Evolutionary conservation across 2,329 filamentous ascomycete species (phyloP).

Genomic region (Beauveria varroae): DNA sequence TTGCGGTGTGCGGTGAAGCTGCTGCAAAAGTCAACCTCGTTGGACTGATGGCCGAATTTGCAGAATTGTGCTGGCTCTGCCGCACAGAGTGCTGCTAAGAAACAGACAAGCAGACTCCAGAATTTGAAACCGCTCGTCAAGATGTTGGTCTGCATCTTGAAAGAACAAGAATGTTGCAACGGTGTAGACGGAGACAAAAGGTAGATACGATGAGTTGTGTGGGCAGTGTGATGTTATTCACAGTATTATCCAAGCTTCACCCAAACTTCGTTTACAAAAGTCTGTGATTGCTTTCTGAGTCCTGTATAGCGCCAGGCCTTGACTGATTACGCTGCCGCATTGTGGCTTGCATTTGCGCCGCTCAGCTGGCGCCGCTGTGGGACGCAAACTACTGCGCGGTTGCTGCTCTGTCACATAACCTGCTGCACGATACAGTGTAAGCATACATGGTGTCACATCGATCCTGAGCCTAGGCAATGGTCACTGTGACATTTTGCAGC

Average conservation of each 20-base stretch:
- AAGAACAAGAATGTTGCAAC: neutral
- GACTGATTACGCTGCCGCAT: neutral
- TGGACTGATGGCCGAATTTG: conserved; percentile 11
- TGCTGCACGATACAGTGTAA: neutral
- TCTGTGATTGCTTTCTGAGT: too few relatives aligned
- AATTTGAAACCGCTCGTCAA: too few relatives aligned
- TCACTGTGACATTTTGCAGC: neutral
- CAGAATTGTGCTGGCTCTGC: conserved; percentile 15
- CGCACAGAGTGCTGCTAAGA: neutral
- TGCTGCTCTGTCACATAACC: neutral
- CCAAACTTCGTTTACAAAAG: neutral
- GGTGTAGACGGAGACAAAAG: too few relatives aligned
- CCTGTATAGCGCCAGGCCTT: neutral
- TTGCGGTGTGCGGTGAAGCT: conserved; percentile 16
- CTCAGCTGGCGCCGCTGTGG: neutral
- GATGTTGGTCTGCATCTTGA: neutral
- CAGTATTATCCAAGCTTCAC: neutral
- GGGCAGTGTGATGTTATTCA: neutral
- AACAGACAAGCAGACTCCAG: neutral
- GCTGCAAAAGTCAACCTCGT: conserved; percentile 16
- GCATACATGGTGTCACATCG: neutral
- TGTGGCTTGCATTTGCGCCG: neutral
- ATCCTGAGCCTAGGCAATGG: neutral
- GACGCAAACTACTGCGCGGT: neutral
- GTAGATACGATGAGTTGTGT: neutral